phyloP scores from a whole-genome alignment of 805 yeast genomes.

The Kazachstania psychrophila region DNA sequence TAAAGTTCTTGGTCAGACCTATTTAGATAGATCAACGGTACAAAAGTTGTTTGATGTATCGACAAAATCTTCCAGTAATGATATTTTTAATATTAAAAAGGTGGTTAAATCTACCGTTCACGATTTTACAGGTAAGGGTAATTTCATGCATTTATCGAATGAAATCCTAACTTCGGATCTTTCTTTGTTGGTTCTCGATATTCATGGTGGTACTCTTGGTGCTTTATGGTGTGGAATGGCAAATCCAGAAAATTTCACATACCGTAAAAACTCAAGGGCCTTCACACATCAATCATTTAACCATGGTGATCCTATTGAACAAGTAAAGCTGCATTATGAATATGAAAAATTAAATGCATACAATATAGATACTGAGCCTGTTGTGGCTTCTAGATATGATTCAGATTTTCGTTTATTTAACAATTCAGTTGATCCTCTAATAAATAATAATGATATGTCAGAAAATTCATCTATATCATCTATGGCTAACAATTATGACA shows the following conservation, averaged over 20 bases:
- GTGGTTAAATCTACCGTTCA: constrained; percentile 68
- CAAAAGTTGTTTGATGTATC: constrained; percentile 40
- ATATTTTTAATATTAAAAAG: constrained; percentile 45
- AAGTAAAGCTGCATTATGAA: constrained; percentile 1
- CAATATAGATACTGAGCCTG: constrained; percentile 15
- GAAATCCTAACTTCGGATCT: constrained; percentile 35
- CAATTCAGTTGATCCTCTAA: neutral
- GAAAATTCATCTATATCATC: constrained; percentile 11
- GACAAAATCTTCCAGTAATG: constrained; percentile 36
- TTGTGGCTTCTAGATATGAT: neutral
- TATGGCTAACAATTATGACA: constrained; percentile 21
- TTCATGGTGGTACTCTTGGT: constrained; percentile 30
- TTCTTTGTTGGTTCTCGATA: constrained; percentile 23
- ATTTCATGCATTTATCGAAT: constrained; percentile 28
- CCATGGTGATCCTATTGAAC: constrained; percentile 18
- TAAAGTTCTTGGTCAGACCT: constrained; percentile 35
- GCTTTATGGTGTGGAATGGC: constrained; percentile 48
- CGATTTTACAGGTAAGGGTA: constrained; percentile 42
- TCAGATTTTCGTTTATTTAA: neutral
- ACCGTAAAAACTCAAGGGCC: constrained; percentile 8
- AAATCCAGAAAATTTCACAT: constrained; percentile 24
- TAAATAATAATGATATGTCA: neutral
- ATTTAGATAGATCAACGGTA: constrained; percentile 49
- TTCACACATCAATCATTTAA: constrained; percentile 12
- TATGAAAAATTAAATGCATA: constrained; percentile 1